Conservation (phyloP, 441 rosid genomes). For the Gossypium davidsonii region DNA sequence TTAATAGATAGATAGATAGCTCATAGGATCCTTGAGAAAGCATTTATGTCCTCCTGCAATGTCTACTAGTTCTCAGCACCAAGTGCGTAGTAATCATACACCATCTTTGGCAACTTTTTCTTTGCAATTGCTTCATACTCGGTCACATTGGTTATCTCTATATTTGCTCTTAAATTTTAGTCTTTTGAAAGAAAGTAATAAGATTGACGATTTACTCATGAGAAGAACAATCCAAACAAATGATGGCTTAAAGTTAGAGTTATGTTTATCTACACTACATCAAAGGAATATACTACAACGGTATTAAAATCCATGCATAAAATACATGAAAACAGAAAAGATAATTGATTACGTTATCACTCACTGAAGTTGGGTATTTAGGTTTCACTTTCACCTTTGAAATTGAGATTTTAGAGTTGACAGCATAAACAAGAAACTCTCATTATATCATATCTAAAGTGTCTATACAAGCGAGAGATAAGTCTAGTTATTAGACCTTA, state of each 20-base stretch:
- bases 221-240: neutral
- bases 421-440: neutral
- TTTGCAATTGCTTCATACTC: slow-evolving; percentile 82
- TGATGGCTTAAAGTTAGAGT: neutral
- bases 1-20: slow-evolving; percentile 10
- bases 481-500: neutral
- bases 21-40: slow-evolving; percentile 83
- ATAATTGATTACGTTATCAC: too few species aligned
- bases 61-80: slow-evolving; percentile 97
- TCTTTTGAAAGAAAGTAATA: neutral
- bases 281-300: too few species aligned
- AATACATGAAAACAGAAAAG: too few species aligned
- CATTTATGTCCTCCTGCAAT: slow-evolving; percentile 68
- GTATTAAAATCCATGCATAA: too few species aligned
- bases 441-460: neutral
- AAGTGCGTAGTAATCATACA: slow-evolving; percentile 81
- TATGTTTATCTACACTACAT: too few species aligned
- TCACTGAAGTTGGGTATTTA: too few species aligned
- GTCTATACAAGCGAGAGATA: neutral
- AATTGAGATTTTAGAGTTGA: neutral
- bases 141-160: slow-evolving; percentile 82
- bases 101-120: slow-evolving; percentile 89
- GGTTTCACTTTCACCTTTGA: too few species aligned
- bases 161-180: slow-evolving; percentile 13
- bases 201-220: neutral